A percentile compares a stretch with the other conserved stretches of the same genome.
Conservation (phyloP, 495 filamentous ascomycete genomes). For the Tuber borchii region DNA sequence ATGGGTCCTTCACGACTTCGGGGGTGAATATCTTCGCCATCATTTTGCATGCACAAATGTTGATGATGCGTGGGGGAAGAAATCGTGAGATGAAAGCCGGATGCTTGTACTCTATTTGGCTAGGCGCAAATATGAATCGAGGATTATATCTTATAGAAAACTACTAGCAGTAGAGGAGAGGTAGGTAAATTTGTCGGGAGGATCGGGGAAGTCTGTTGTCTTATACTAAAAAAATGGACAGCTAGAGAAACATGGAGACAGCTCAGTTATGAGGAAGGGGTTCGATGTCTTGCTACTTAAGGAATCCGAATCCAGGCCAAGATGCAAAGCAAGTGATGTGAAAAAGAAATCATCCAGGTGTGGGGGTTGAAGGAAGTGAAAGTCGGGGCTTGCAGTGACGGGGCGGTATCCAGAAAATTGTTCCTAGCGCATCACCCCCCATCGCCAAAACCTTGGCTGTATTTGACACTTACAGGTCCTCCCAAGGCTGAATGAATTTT, state of each 20-base stretch:
- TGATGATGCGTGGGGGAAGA: slow-evolving; percentile 10
- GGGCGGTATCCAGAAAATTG: neutral
- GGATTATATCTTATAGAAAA: neutral
- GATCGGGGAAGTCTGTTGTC: neutral
- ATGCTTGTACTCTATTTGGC: neutral
- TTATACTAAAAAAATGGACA: neutral
- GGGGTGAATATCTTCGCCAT: slow-evolving; percentile 41
- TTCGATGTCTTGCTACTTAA: neutral
- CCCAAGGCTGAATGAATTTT: neutral
- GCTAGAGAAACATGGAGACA: neutral
- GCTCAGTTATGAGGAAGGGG: neutral
- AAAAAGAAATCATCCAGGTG: neutral
- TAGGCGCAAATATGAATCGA: no score
- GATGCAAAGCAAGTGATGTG: neutral
- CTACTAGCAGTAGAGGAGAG: neutral
- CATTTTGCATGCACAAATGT: slow-evolving; percentile 40
- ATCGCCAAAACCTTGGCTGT: neutral
- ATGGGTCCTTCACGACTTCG: slow-evolving; percentile 43
- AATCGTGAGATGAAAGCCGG: slow-evolving; percentile 6
- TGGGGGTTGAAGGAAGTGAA: neutral
- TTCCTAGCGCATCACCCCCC: neutral
- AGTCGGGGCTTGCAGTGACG: neutral
- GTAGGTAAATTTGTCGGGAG: neutral
- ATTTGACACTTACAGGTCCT: neutral
- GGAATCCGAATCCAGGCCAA: neutral